phyloP scores from a whole-genome alignment of 2,329 filamentous ascomycete genomes.

The Curvularia hawaiiensis region DNA sequence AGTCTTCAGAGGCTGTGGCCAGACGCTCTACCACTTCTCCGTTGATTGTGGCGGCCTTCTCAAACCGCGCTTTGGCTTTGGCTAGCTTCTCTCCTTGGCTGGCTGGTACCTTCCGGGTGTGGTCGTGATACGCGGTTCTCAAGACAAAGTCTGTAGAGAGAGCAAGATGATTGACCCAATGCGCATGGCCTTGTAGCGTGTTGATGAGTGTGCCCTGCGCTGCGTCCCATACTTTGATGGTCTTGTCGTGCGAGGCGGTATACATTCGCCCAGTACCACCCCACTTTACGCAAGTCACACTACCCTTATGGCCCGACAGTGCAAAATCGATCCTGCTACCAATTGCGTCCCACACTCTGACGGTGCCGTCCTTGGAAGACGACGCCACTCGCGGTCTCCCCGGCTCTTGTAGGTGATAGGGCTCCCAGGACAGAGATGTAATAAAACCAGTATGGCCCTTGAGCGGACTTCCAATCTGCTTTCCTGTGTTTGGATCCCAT shows the following conservation, averaged over 20 bases:
- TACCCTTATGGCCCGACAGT: conserved; percentile 85
- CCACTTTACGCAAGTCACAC: conserved; percentile 91
- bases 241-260: conserved; percentile 80
- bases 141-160: conserved; percentile 91
- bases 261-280: conserved; percentile 73
- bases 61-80: conserved; percentile 81
- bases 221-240: conserved; percentile 87
- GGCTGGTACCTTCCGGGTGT: conserved; percentile 70
- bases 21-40: conserved; percentile 81
- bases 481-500: conserved; percentile 85
- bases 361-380: conserved; percentile 86
- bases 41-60: conserved; percentile 79
- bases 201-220: conserved; percentile 78
- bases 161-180: conserved; percentile 95
- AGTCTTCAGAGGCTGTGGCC: conserved; percentile 92
- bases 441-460: conserved; percentile 92
- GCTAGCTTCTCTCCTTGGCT: conserved; percentile 72
- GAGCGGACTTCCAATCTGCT: conserved; percentile 70
- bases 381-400: conserved; percentile 82
- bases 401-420: conserved; percentile 79
- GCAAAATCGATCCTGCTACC: conserved; percentile 80
- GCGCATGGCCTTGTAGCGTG: conserved; percentile 80
- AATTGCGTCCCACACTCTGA: conserved; percentile 84
- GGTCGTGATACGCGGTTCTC: conserved; percentile 85
- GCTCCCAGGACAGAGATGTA: conserved; percentile 88